Conservation (phyloP, 768 basidiomycete genomes). For the Lactarius hengduanensis region DNA sequence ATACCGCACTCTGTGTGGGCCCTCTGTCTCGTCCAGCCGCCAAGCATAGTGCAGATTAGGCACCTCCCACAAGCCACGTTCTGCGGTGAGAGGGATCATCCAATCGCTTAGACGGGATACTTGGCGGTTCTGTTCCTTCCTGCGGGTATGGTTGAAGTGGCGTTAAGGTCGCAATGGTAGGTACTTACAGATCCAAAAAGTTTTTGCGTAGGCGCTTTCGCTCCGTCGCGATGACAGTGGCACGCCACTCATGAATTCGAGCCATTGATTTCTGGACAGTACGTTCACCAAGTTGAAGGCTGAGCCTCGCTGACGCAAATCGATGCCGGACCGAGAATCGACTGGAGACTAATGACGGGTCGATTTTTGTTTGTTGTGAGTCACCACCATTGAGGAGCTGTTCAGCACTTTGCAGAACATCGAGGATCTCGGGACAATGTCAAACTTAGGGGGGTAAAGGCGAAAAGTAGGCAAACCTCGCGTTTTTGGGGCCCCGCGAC, state of each 20-base stretch:
- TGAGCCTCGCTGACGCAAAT: slow-evolving; percentile 56
- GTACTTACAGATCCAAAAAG: slow-evolving; percentile 65
- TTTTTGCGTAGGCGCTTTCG: slow-evolving; percentile 69
- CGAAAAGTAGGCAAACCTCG: slow-evolving; percentile 47
- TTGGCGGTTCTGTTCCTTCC: slow-evolving; percentile 76
- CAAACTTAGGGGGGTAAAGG: background rate
- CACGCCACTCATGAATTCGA: slow-evolving; percentile 71
- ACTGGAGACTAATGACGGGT: slow-evolving; percentile 51
- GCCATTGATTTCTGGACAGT: slow-evolving; percentile 60
- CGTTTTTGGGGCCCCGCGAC: slow-evolving; percentile 67
- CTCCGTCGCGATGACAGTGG: slow-evolving; percentile 65
- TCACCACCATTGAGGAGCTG: slow-evolving; percentile 47
- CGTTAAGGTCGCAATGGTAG: background rate
- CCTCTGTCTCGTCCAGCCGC: slow-evolving; percentile 90
- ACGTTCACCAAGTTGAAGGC: slow-evolving; percentile 61
- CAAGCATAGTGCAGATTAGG: slow-evolving; percentile 51
- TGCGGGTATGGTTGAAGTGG: slow-evolving; percentile 34
- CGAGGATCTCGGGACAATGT: slow-evolving; percentile 49
- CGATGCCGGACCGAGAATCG: slow-evolving; percentile 53
- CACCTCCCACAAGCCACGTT: slow-evolving; percentile 81
- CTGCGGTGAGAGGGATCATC: slow-evolving; percentile 60
- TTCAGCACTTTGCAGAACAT: slow-evolving; percentile 55
- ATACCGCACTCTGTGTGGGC: slow-evolving; percentile 82
- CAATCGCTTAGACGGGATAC: slow-evolving; percentile 59
- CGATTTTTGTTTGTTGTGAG: slow-evolving; percentile 49